Base-by-base conservation (phyloP, 1,139 yeast genomes). In the Debaryomyces psychrophilus region DNA sequence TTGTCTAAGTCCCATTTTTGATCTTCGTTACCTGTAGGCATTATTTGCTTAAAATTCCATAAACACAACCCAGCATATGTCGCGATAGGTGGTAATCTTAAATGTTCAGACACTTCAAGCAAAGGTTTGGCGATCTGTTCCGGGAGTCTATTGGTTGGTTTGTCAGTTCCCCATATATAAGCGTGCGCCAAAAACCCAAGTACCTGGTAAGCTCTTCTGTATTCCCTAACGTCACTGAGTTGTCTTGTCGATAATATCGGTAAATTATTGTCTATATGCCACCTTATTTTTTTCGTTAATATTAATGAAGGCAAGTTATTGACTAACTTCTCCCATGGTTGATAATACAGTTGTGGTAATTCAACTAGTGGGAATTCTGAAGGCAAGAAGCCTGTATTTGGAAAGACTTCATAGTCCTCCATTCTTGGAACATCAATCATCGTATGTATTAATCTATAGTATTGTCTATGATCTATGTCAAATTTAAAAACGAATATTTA, bases 61-160 rank as follows among this genome's bases (percentile, higher is more conserved):
- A 92, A 78, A 53, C 95, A 85, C 50, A 90, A 72, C 0, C 93
- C 87, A 7, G 97, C 90, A 61, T 90, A 92, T 0, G 97, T 88
- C 18, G 90, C 90, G 38, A 92, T 67, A 0, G 97, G 96, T 1
- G 97, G 96, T 17, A 92, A 70, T 36, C 87, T 84, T 50, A 92
- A 73, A 25, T 71, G 62, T 2, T 81, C 80, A 11, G 88, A 69
- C 0, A 82, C 80, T 34, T 65, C 67, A 1, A 85, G 53, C 73
- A 90, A 78, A 0, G 98, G 97, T 43, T 72, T 68, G 0, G 96
- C 85, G 22, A 92, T 61, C 50, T 81, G 82, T 40, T 62, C 68
- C 0, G 97, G 97, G 14, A 92, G 63, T 44, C 67, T 74, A 52
- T 86, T 85, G n/a, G 71, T 64, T 6, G 96, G 87, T 37, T 75